Base-by-base conservation (phyloP, 2,329 filamentous ascomycete species). In the Penicillium sp. region DNA sequence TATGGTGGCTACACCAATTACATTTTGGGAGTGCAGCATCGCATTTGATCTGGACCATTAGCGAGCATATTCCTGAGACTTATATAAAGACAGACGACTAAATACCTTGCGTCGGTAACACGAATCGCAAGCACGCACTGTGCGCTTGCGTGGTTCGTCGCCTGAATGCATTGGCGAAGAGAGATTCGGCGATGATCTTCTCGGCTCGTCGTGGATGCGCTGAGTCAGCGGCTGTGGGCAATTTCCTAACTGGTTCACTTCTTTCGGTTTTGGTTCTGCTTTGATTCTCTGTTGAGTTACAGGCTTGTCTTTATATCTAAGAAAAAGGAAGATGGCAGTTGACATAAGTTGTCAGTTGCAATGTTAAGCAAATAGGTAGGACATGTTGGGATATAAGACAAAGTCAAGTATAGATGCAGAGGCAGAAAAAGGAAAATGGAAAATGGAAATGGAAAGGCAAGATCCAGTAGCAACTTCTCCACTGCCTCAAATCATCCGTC, bases 1-100 rank as follows among this genome's bases (percentile, higher is more conserved):
- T 63, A 54, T 78, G 76, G 59, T 78, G 74, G 43, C 66, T 68
- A 57, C 76, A 79, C 75, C 76, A 79, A 59, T 79, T 74, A 62
- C 76, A 79, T 42, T 69, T 66, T 3, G 73, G 71, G 8, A 66
- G 51, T 13, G 66, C 66, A 2, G 66, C 67, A 56, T 77, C 76
- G 53, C 77, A 80, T 67, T 78, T 77, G 51, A 79, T 79, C 75
- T 78, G n/a, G 29, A 20, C 12, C 13, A 29, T 47, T 12, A 52
- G 37, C 24, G 13, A 3, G 10, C n/a, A 20, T 25, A 37, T 27
- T 9, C 5, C 28, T 29, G 7, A 28, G 1, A 6, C 23, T 10
- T 3, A 9, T 10, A 23, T 9, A 13, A 23, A 20, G 7, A 13
- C 1, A 24, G 5, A 6, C 6, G 24, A 2, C 8, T 32, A 45